phyloP scores from a whole-genome alignment of 2,329 filamentous ascomycete genomes.

The Dichotomopilus funicola region DNA sequence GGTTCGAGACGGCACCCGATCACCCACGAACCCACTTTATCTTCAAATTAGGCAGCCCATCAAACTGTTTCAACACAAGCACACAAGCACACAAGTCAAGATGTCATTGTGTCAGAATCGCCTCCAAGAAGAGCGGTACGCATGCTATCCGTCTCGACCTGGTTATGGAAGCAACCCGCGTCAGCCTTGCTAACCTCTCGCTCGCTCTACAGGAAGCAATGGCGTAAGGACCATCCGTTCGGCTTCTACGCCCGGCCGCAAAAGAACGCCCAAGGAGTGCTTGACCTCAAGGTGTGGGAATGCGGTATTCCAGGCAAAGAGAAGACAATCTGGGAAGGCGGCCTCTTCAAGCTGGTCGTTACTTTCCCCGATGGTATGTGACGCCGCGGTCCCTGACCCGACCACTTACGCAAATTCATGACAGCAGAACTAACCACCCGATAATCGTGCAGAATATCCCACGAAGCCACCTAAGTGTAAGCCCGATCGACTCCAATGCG shows the following conservation, averaged over 20 bases:
- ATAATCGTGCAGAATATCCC: slow-evolving; percentile 67
- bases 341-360: slow-evolving; percentile 89
- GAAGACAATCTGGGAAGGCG: slow-evolving; percentile 97
- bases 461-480: slow-evolving; percentile 98
- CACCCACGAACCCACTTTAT: not conserved
- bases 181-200: slow-evolving; percentile 10
- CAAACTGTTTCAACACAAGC: not conserved
- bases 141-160: slow-evolving; percentile 9
- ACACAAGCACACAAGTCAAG: slow-evolving; percentile 9
- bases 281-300: slow-evolving; percentile 94
- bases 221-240: slow-evolving; percentile 94
- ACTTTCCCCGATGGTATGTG: slow-evolving; percentile 82
- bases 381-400: not conserved
- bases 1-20: not conserved
- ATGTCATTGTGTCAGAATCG: slow-evolving; percentile 90
- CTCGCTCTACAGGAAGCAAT: slow-evolving; percentile 68
- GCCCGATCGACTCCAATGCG: slow-evolving; percentile 28
- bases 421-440: slow-evolving; percentile 18
- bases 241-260: slow-evolving; percentile 91
- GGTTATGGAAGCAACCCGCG: not conserved
- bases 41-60: not conserved
- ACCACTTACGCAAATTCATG: not conserved
- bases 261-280: slow-evolving; percentile 68
- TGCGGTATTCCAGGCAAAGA: slow-evolving; percentile 94
- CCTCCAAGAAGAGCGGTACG: slow-evolving; percentile 79